Conservation (phyloP, 345 rosid genomes). For the Salix suchowensis region DNA sequence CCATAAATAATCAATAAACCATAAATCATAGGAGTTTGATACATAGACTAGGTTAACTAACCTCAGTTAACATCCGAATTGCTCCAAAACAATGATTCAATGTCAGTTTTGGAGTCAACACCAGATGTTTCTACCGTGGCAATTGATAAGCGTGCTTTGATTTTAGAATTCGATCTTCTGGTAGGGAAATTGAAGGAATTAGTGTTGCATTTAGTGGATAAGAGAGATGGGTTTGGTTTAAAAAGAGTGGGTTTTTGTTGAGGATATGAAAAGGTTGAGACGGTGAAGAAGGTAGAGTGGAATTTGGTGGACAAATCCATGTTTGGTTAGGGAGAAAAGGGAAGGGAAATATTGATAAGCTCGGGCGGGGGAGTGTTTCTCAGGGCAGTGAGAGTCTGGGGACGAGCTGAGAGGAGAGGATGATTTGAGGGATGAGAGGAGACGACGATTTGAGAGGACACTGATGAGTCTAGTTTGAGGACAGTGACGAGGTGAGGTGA, state of each 20-base stretch:
- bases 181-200: background rate
- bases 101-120: slow-evolving; percentile 41
- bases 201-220: background rate
- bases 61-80: slow-evolving; percentile 7
- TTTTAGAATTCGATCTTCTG: slow-evolving; percentile 21
- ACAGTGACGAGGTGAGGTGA: too few relatives aligned
- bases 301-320: background rate
- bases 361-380: background rate
- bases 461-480: too few relatives aligned
- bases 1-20: too few relatives aligned
- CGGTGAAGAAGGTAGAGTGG: background rate
- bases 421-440: too few relatives aligned
- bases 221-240: background rate
- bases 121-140: slow-evolving; percentile 49
- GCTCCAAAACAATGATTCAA: slow-evolving; percentile 63
- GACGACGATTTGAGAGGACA: too few relatives aligned
- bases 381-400: background rate
- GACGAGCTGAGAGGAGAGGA: background rate
- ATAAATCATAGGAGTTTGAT: too few relatives aligned
- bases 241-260: background rate
- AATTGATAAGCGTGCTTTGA: slow-evolving; percentile 43
- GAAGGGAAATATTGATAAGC: background rate
- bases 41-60: too few relatives aligned
- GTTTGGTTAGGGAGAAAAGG: background rate
- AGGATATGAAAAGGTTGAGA: background rate